Conservation (phyloP, 345 rosid species). For the Orychophragmus violaceus region DNA sequence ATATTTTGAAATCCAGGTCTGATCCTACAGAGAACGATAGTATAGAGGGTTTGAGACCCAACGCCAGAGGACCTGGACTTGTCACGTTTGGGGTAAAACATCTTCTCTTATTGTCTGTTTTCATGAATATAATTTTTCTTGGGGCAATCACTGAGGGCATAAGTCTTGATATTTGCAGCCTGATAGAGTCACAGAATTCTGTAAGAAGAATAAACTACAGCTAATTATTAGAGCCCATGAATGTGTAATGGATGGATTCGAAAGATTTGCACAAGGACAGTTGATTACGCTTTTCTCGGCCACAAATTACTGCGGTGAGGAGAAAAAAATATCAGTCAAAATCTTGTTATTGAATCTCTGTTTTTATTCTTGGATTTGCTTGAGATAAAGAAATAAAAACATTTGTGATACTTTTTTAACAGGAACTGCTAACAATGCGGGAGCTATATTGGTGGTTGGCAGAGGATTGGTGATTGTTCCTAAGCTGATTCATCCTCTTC, state of each 20-base stretch:
- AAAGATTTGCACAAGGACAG: constrained; percentile 98
- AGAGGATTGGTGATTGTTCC: constrained; percentile 96
- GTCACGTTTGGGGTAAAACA: constrained; percentile 92
- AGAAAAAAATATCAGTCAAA: not conserved
- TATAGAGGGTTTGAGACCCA: constrained; percentile 95
- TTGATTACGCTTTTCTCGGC: constrained; percentile 95
- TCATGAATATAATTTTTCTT: not conserved
- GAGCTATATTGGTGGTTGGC: constrained; percentile 94
- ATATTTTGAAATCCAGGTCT: constrained; percentile 51
- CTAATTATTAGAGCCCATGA: constrained; percentile 95
- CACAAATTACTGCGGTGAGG: constrained; percentile 93
- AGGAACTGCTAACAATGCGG: constrained; percentile 99
- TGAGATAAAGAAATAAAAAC: not conserved
- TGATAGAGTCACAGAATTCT: constrained; percentile 89
- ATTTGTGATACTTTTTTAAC: constrained; percentile 7
- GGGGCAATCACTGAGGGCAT: constrained; percentile 9
- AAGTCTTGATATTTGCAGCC: constrained; percentile 54
- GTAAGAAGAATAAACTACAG: constrained; percentile 88
- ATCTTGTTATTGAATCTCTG: not conserved
- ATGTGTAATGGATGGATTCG: constrained; percentile 99
- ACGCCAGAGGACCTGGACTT: constrained; percentile 99
- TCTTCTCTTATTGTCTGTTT: not conserved
- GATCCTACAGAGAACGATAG: constrained; percentile 99
- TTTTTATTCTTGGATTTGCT: not conserved
- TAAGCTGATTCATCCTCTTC: constrained; percentile 94